Evolutionary conservation across 768 basidiomycete species (phyloP), one percentile per base, ranked within the genome.

Genomic region (Rhodotorula babjevae): DNA sequence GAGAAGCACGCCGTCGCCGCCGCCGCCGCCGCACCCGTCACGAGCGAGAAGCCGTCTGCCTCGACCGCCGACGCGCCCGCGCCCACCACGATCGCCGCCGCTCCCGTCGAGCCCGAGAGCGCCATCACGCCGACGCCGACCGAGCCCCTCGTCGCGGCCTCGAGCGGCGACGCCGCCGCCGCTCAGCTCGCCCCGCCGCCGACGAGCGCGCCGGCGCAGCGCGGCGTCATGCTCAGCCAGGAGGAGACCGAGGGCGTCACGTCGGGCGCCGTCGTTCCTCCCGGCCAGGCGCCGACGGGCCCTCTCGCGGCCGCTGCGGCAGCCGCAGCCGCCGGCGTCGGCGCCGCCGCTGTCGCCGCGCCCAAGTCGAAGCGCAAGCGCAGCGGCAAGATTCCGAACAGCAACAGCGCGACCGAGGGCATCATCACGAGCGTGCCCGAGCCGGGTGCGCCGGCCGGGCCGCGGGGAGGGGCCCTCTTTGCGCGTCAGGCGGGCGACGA

Each of bases 211-310:
- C 63, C 59, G 57, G 69, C 50, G 73, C 78, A 64, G 58, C 67
- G 76, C 31, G 79, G 79, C 8, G 76, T 78, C 50, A 75, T 86
- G 11, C 78, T 86, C 10, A 86, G 91, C 14, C 82, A 84, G 36
- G 86, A 87, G 16, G 92, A 93, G 82, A 92, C 92, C 14, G 75
- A 73, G 61, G 92, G 88, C 72, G 84, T 96, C 75, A 91, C 90
- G 18, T 92, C 91, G n/a, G 90, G 92, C 46, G 91, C 91, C 57
- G 93, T 95, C 33, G 91, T 93, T 78, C 86, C 92, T 5, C 93
- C 94, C 23, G 93, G 93, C 90, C 86, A 56, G 82, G 74, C 53
- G 80, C 79, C 44, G 14, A 46, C 44, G 44, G 44, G 44, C 44
- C 6, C 44, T 12, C 44, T 46, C 72, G 80, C 61, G 77, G 80